Evolutionary conservation across 805 yeast genomes (phyloP).

Genomic region (Maudiozyma barnettii): DNA sequence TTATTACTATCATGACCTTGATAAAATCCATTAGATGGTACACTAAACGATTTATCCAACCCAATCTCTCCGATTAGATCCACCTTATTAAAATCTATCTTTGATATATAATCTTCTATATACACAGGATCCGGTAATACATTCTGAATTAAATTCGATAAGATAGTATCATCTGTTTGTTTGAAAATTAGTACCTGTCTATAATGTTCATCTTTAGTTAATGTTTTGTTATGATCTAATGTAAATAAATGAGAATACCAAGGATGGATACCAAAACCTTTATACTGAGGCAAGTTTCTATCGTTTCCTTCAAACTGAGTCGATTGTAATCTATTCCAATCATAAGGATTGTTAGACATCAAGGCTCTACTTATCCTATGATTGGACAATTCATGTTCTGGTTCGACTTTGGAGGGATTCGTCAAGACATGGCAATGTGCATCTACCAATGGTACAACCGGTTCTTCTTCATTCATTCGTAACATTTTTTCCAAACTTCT

Average conservation of each 20-base stretch:
- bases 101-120: constrained; percentile 22
- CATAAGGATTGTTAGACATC: constrained; percentile 40
- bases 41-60: constrained; percentile 62
- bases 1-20: constrained; percentile 22
- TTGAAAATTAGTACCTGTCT: constrained; percentile 35
- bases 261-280: constrained; percentile 74
- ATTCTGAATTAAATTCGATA: neutral
- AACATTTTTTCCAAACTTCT: too few species aligned
- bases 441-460: constrained; percentile 17
- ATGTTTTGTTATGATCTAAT: neutral
- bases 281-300: neutral
- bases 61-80: constrained; percentile 87
- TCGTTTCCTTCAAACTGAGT: neutral
- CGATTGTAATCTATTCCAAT: constrained; percentile 15
- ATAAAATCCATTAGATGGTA: constrained; percentile 52
- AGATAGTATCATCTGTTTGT: constrained; percentile 9
- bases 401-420: neutral
- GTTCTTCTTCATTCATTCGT: neutral
- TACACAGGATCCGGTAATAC: constrained; percentile 55
- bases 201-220: constrained; percentile 48
- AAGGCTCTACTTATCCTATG: constrained; percentile 17
- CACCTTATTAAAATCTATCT: constrained; percentile 12
- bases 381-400: constrained; percentile 4
- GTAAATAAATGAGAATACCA: constrained; percentile 74
- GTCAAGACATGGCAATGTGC: constrained; percentile 31